Percentiles rank a stretch among this genome's conserved stretches.
Evolutionary conservation across 257 asterid species (phyloP).

Genomic region (Datura wrightii): DNA sequence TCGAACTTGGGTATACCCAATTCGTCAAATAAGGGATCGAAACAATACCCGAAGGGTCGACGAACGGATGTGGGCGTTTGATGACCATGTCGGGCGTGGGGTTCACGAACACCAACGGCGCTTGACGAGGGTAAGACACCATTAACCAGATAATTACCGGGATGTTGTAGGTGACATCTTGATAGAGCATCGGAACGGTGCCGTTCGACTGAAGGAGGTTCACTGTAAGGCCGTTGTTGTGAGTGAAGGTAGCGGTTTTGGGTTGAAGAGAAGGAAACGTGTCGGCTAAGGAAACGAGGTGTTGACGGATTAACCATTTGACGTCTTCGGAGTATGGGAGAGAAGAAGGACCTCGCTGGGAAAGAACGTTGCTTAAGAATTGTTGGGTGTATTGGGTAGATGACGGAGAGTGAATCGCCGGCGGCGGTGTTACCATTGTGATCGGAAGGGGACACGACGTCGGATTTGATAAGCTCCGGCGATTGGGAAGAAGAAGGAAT

Average conservation of each 20-base stretch:
- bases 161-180: conserved; percentile 79
- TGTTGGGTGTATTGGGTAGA: conserved; percentile 67
- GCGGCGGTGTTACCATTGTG: conserved; percentile 34
- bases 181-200: conserved; percentile 75
- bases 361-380: conserved; percentile 75
- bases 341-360: conserved; percentile 78
- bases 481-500: neutral
- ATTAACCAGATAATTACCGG: conserved; percentile 82
- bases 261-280: conserved; percentile 75
- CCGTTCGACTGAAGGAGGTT: conserved; percentile 90
- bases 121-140: conserved; percentile 86
- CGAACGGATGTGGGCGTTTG: conserved; percentile 80
- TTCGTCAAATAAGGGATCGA: conserved; percentile 72
- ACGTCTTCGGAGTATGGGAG: conserved; percentile 74
- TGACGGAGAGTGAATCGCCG: conserved; percentile 31
- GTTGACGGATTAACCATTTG: conserved; percentile 84
- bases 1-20: conserved; percentile 86
- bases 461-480: neutral
- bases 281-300: conserved; percentile 64
- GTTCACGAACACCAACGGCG: conserved; percentile 82
- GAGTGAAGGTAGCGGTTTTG: conserved; percentile 77
- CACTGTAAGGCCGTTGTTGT: conserved; percentile 92
- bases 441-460: neutral
- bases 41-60: conserved; percentile 81
- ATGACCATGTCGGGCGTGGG: conserved; percentile 91